Evolutionary conservation across 2,329 filamentous ascomycete genomes (phyloP).

Genomic region (Pseudopyricularia javanii): DNA sequence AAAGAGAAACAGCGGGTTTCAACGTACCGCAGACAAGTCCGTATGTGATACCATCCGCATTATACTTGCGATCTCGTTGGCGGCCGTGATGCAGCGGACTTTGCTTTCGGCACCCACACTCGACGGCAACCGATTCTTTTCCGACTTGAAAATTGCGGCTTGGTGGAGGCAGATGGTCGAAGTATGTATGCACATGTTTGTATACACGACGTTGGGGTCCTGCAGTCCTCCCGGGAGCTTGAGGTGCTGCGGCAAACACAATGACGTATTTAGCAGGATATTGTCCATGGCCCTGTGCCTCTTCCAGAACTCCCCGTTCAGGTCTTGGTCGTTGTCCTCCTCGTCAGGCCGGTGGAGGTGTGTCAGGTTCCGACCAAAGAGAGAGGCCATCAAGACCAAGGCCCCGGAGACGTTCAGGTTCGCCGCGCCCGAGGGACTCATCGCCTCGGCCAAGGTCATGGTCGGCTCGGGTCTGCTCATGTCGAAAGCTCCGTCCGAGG

Average conservation of each 20-base stretch:
- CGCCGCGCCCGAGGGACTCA: slow-evolving; percentile 58
- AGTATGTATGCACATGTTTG: slow-evolving; percentile 95
- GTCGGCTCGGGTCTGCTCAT: slow-evolving; percentile 65
- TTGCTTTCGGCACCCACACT: slow-evolving; percentile 83
- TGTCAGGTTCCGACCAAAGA: slow-evolving; percentile 82
- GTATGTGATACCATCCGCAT: slow-evolving; percentile 92
- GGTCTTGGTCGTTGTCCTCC: slow-evolving; percentile 72
- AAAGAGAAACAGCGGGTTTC: not conserved
- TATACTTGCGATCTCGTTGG: slow-evolving; percentile 84
- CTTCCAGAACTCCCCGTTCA: slow-evolving; percentile 93
- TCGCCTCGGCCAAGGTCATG: slow-evolving; percentile 55
- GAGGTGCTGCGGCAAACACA: slow-evolving; percentile 69
- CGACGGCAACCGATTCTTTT: slow-evolving; percentile 68
- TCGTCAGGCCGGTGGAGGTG: slow-evolving; percentile 80
- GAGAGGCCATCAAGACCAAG: slow-evolving; percentile 71
- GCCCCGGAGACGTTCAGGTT: slow-evolving; percentile 69
- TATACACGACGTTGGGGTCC: slow-evolving; percentile 79
- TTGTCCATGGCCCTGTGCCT: slow-evolving; percentile 83
- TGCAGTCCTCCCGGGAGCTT: slow-evolving; percentile 65
- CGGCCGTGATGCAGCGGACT: slow-evolving; percentile 81
- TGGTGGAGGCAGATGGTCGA: slow-evolving; percentile 97
- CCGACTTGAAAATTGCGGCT: slow-evolving; percentile 93
- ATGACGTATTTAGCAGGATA: slow-evolving; percentile 73
- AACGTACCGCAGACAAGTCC: slow-evolving; percentile 62
- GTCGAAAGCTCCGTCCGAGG: slow-evolving; percentile 74